phyloP scores from a whole-genome alignment of 306 rosid genomes.

The Prunus padus region DNA sequence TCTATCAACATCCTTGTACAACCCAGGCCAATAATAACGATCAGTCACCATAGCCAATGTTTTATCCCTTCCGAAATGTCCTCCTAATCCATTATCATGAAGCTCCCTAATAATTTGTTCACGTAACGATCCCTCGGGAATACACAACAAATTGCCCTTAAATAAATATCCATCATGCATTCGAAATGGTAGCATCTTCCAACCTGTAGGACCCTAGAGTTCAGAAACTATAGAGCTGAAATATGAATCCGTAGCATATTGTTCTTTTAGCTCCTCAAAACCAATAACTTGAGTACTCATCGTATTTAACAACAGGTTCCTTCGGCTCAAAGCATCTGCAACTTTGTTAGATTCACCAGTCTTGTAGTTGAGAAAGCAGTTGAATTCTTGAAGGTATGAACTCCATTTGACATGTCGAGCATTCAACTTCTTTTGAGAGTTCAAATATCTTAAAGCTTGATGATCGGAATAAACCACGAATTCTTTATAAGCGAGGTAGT shows the following conservation, averaged over 20 bases:
- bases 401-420: neutral
- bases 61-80: too few relatives aligned
- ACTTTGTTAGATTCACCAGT: neutral
- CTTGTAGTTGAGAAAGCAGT: neutral
- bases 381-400: neutral
- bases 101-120: too few relatives aligned
- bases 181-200: neutral
- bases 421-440: neutral
- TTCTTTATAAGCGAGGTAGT: neutral
- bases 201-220: too few relatives aligned
- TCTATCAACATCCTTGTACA: too few relatives aligned
- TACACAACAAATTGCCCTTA: too few relatives aligned
- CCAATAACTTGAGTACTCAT: neutral
- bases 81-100: too few relatives aligned
- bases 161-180: too few relatives aligned
- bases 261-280: neutral
- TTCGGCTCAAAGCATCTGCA: neutral
- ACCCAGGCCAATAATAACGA: too few relatives aligned
- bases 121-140: too few relatives aligned
- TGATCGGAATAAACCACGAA: neutral
- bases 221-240: too few relatives aligned
- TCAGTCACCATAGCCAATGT: too few relatives aligned
- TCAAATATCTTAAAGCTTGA: neutral
- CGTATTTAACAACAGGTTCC: neutral
- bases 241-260: neutral